Percentiles rank a stretch among this genome's conserved stretches.
phyloP scores from a whole-genome alignment of 2,329 filamentous ascomycete genomes.

The Pseudocercospora ulei region DNA sequence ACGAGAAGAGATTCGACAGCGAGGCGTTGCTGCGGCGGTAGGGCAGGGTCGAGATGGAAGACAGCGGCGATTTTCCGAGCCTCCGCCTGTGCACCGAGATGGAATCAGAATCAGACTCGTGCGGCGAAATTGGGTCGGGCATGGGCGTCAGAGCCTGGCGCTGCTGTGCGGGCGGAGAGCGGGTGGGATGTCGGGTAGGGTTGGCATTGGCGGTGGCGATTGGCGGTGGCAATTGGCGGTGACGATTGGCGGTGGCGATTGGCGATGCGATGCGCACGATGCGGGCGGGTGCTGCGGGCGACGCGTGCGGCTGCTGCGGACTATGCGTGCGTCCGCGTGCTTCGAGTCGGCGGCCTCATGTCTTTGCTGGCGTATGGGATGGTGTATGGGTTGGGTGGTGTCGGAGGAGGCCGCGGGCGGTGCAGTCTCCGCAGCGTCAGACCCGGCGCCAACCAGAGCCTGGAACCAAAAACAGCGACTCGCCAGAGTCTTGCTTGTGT shows the following conservation, averaged over 20 bases:
- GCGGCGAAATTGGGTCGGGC: slow-evolving; percentile 44
- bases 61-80: slow-evolving; percentile 47
- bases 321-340: background rate
- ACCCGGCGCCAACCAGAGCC: background rate
- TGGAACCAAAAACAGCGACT: background rate
- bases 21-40: slow-evolving; percentile 47
- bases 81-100: slow-evolving; percentile 52
- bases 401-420: too few relatives aligned
- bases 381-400: too few relatives aligned
- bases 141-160: slow-evolving; percentile 6
- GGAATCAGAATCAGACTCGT: slow-evolving; percentile 58
- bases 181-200: slow-evolving; percentile 4
- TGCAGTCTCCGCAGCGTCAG: background rate
- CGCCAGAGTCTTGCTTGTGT: slow-evolving; percentile 4
- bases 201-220: slow-evolving; percentile 12
- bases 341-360: background rate
- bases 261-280: too few relatives aligned
- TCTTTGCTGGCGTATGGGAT: slow-evolving; percentile 1
- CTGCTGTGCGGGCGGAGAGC: slow-evolving; percentile 18
- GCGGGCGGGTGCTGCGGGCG: too few relatives aligned
- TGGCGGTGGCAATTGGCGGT: background rate
- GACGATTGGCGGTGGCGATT: background rate
- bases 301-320: too few relatives aligned
- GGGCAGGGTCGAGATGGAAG: slow-evolving; percentile 48
- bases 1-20: slow-evolving; percentile 46